Conservation (phyloP, 768 basidiomycete species). For the Suillus alpinus region DNA sequence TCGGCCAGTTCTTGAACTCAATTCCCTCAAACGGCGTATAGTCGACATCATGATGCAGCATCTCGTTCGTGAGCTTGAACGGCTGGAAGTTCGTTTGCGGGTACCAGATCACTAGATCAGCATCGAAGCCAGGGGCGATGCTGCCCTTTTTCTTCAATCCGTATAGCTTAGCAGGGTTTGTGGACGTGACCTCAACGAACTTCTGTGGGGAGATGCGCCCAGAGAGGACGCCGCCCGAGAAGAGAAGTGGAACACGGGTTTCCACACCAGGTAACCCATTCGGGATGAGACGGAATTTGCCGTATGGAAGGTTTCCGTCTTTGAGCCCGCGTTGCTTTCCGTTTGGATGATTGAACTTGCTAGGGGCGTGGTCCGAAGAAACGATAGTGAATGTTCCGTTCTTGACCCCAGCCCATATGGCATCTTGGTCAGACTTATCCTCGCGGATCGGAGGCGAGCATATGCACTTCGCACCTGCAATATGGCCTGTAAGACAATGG, state of each 20-base stretch:
- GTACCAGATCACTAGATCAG: conserved; percentile 34
- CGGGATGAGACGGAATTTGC: conserved; percentile 31
- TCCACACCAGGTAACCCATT: conserved; percentile 35
- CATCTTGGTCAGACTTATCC: conserved; percentile 14
- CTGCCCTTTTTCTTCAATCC: conserved; percentile 33
- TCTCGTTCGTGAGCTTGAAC: conserved; percentile 19
- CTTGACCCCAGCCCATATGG: conserved; percentile 15
- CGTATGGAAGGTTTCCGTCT: conserved; percentile 22
- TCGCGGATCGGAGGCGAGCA: conserved; percentile 17
- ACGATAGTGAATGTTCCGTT: conserved; percentile 28
- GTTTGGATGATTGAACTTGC: conserved; percentile 22
- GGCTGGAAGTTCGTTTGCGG: conserved; percentile 9
- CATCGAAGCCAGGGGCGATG: conserved; percentile 32
- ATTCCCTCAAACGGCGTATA: conserved; percentile 37
- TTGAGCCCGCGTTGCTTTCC: conserved; percentile 24
- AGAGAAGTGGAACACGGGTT: conserved; percentile 31
- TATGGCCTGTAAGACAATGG: background rate
- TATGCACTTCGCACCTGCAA: conserved; percentile 14
- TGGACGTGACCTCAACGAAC: conserved; percentile 33
- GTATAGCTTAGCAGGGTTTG: conserved; percentile 33
- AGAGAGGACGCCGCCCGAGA: conserved; percentile 28
- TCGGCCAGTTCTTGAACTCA: conserved; percentile 32
- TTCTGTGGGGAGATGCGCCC: conserved; percentile 27
- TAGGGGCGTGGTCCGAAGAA: conserved; percentile 32
- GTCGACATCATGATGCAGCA: conserved; percentile 27